phyloP scores from a whole-genome alignment of 495 filamentous ascomycete species.

The Corynascus novoguineensis region DNA sequence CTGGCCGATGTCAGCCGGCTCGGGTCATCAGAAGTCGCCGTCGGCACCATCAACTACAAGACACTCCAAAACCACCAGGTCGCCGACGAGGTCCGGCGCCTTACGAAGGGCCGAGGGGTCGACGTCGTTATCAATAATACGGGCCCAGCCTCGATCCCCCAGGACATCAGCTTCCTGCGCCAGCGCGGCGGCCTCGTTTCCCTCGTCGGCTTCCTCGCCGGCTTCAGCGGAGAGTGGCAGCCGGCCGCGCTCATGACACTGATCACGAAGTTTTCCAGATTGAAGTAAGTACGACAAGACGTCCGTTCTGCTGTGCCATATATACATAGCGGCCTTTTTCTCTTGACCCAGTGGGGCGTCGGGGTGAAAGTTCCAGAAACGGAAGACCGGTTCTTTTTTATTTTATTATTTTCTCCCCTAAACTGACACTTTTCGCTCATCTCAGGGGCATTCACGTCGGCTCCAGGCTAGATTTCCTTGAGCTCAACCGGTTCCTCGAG shows the following conservation, averaged over 20 bases:
- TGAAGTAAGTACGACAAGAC: conserved; percentile 17
- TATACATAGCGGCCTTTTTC: too few relatives aligned
- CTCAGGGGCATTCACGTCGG: conserved; percentile 36
- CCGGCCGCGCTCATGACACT: background rate
- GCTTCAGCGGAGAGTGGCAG: conserved; percentile 7
- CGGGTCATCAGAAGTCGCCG: background rate
- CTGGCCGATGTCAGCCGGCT: conserved; percentile 14
- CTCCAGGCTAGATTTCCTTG: conserved; percentile 32
- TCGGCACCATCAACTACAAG: conserved; percentile 24
- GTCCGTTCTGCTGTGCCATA: too few relatives aligned
- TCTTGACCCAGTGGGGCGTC: too few relatives aligned
- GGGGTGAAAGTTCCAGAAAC: too few relatives aligned
- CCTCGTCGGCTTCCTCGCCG: conserved; percentile 14
- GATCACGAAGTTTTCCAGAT: conserved; percentile 1
- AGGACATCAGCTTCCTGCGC: conserved; percentile 9
- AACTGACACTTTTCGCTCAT: conserved; percentile 6
- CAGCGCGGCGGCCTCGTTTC: conserved; percentile 6
- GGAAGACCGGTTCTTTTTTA: too few relatives aligned
- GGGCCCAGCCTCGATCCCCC: conserved; percentile 14
- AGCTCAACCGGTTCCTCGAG: conserved; percentile 32
- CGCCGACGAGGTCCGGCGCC: conserved; percentile 16
- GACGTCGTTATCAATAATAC: conserved; percentile 21
- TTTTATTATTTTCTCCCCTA: too few relatives aligned
- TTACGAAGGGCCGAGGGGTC: conserved; percentile 31
- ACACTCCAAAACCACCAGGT: conserved; percentile 12